Conservation (phyloP, 2,329 filamentous ascomycete species). For the Aureobasidium uvarum region DNA sequence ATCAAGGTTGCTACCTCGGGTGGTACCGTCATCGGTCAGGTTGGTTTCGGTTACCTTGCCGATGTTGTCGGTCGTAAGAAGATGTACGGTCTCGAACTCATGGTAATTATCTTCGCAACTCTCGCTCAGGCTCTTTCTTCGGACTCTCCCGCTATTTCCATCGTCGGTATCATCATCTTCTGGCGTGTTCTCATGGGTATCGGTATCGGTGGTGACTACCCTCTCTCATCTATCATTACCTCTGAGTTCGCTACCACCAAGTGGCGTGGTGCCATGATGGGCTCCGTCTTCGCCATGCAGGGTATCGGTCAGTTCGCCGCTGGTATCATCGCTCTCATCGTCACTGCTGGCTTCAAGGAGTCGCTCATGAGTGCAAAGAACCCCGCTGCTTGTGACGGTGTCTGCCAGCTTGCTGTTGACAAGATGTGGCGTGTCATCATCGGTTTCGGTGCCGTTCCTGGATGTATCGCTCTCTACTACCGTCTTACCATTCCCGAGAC, state of each 20-base stretch:
- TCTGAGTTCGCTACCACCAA: constrained; percentile 85
- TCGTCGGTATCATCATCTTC: constrained; percentile 69
- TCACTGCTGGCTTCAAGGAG: constrained; percentile 41
- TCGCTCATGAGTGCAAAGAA: constrained; percentile 40
- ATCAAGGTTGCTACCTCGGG: constrained; percentile 84
- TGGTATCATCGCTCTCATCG: constrained; percentile 72
- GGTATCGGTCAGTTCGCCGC: constrained; percentile 76
- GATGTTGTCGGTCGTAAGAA: constrained; percentile 75
- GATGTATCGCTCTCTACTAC: constrained; percentile 79
- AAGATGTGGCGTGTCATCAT: constrained; percentile 86
- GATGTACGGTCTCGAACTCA: constrained; percentile 81
- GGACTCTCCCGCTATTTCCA: constrained; percentile 60
- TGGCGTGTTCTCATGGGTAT: constrained; percentile 79
- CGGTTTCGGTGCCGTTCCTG: constrained; percentile 76
- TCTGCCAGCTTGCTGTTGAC: constrained; percentile 70
- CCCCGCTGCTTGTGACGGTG: constrained; percentile 58
- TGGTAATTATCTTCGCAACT: constrained; percentile 76
- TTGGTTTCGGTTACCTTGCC: constrained; percentile 74
- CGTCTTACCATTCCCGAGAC: constrained; percentile 85
- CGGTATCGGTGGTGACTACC: constrained; percentile 77
- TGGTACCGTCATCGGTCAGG: constrained; percentile 78
- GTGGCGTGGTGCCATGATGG: constrained; percentile 86
- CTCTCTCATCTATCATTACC: constrained; percentile 77
- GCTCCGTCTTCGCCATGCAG: constrained; percentile 82
- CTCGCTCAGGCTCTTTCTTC: constrained; percentile 68